phyloP scores from a whole-genome alignment of 2,329 filamentous ascomycete species.

The Cryphonectria radicalis region DNA sequence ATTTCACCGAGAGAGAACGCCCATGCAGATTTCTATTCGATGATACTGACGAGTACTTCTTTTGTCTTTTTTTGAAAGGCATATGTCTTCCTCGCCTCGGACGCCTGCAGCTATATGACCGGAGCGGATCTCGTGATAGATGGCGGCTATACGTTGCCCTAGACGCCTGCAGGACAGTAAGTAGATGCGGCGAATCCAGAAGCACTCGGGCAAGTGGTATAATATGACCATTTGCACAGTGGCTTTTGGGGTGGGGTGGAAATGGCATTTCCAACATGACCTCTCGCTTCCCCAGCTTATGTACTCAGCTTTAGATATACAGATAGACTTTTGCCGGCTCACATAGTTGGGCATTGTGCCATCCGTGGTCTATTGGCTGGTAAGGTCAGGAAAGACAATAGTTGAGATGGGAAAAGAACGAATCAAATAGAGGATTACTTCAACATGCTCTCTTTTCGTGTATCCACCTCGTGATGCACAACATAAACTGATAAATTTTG shows the following conservation, averaged over 20 bases:
- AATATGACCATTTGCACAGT: neutral
- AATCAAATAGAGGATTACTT: too few relatives aligned
- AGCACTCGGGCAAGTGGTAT: neutral
- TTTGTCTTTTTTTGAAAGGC: constrained; percentile 35
- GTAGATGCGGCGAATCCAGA: neutral
- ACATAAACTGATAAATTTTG: too few relatives aligned
- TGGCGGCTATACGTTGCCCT: constrained; percentile 47
- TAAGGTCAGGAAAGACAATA: too few relatives aligned
- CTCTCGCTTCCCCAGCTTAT: neutral
- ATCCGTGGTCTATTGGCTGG: too few relatives aligned
- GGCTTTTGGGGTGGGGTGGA: neutral
- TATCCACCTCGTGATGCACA: too few relatives aligned
- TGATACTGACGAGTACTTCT: too few relatives aligned
- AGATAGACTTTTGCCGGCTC: neutral
- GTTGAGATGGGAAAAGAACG: too few relatives aligned
- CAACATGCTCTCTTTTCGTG: too few relatives aligned
- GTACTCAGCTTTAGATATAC: neutral
- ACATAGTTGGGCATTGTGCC: too few relatives aligned
- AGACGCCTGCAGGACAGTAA: neutral
- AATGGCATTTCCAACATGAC: neutral
- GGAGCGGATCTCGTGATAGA: constrained; percentile 52
- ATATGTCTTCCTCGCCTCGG: constrained; percentile 52
- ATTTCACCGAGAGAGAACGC: too few relatives aligned
- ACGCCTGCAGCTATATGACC: constrained; percentile 54
- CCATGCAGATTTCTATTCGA: too few relatives aligned